These are phyloP conservation scores for Barbatosphaeria neglecta DNA, from an alignment of 495 filamentous ascomycete species.

Conservation along the genomic window DNA sequence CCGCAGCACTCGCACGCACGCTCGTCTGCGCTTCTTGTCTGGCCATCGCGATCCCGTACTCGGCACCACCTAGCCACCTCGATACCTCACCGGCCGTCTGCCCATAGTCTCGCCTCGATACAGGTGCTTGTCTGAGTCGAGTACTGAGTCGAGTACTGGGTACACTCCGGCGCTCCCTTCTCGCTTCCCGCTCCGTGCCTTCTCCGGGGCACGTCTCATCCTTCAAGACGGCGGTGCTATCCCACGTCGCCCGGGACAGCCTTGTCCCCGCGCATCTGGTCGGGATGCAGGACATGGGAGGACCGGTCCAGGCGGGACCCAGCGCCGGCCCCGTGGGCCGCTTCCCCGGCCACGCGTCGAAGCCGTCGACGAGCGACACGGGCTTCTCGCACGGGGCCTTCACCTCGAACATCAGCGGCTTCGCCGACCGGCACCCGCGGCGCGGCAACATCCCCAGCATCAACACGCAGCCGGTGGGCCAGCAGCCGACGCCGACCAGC, in stretches of 20 bases:
- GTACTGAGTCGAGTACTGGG: not conserved
- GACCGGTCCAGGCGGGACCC: conserved; percentile 42
- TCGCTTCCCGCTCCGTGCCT: conserved; percentile 35
- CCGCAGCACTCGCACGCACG: no score
- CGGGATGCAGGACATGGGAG: conserved; percentile 78
- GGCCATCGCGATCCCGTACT: no score
- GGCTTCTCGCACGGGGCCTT: conserved; percentile 90
- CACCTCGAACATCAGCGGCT: conserved; percentile 67
- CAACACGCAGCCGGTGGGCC: conserved; percentile 60
- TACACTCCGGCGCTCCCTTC: conserved; percentile 14
- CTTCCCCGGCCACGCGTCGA: conserved; percentile 52
- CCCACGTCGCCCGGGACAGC: conserved; percentile 56
- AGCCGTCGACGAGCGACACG: conserved; percentile 67
- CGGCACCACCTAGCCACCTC: no score
- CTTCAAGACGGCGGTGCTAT: conserved; percentile 61
- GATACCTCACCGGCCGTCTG: not conserved
- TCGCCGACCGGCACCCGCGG: conserved; percentile 72
- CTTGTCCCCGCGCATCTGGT: conserved; percentile 68
- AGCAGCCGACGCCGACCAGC: conserved; percentile 22
- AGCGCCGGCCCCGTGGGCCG: conserved; percentile 41
- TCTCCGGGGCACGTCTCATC: conserved; percentile 39
- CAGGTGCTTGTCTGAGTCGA: no score
- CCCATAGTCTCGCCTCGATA: not conserved
- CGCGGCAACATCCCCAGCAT: conserved; percentile 81
- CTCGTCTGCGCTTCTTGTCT: no score